Evolutionary conservation across 23 red algal species (phyloP).

Genomic region (Agarophyton chilense): DNA sequence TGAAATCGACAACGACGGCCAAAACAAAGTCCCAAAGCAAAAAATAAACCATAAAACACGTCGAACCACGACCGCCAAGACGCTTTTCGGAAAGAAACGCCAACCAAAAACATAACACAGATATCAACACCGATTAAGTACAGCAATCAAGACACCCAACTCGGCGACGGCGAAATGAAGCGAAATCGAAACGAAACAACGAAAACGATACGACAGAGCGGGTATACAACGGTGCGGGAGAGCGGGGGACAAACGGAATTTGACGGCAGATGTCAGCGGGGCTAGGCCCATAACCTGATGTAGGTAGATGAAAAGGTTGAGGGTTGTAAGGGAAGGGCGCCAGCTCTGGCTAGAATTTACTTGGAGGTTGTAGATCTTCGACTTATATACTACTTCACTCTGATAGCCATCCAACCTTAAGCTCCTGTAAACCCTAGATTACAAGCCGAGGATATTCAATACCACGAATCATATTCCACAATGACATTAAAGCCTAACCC

Average conservation of each 20-base stretch:
- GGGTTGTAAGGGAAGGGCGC: no score
- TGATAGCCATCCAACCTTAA: no score
- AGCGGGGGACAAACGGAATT: slow-evolving; percentile 9
- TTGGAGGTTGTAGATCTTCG: no score
- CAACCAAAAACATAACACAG: neutral
- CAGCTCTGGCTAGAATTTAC: no score
- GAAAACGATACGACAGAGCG: neutral
- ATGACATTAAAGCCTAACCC: no score
- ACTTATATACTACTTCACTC: no score
- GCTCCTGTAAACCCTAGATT: no score
- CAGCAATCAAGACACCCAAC: neutral
- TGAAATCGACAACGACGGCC: neutral
- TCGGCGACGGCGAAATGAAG: no score
- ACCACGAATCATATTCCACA: no score
- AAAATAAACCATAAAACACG: neutral
- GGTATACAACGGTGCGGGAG: slow-evolving; percentile 14
- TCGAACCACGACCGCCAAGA: slow-evolving; percentile 14
- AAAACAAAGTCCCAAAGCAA: neutral
- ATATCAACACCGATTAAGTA: neutral
- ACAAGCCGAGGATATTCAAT: no score
- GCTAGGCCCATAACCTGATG: slow-evolving; percentile 37
- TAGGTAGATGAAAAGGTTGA: no score
- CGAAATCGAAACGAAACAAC: neutral
- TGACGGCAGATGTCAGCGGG: slow-evolving; percentile 2
- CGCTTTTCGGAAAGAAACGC: slow-evolving; percentile 18